phyloP scores from a whole-genome alignment of 2,329 filamentous ascomycete genomes.

The Endocalyx cinctus region DNA sequence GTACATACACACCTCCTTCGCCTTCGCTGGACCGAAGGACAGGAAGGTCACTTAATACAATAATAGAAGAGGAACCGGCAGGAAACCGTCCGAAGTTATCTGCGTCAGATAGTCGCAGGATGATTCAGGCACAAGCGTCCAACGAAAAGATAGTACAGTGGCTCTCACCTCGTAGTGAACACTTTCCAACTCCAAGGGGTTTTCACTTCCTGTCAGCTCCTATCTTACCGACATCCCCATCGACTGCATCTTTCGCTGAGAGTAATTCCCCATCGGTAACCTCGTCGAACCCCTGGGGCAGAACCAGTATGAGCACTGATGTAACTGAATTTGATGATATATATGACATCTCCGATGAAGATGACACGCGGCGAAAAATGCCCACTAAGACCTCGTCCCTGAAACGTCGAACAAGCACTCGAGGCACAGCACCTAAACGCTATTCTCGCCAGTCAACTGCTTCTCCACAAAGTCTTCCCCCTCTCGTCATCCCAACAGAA shows the following conservation, averaged over 20 bases:
- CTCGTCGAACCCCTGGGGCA: constrained; percentile 58
- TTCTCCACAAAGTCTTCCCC: constrained; percentile 37
- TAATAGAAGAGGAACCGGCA: constrained; percentile 54
- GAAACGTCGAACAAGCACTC: constrained; percentile 30
- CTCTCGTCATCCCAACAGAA: constrained; percentile 48
- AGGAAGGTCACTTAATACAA: constrained; percentile 56
- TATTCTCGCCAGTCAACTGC: constrained; percentile 32
- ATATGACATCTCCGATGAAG: constrained; percentile 81
- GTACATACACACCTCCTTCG: constrained; percentile 42
- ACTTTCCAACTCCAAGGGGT: constrained; percentile 70
- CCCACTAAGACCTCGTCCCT: constrained; percentile 36
- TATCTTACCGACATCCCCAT: constrained; percentile 57
- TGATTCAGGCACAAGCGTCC: constrained; percentile 27
- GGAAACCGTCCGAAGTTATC: constrained; percentile 13
- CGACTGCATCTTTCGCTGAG: constrained; percentile 47
- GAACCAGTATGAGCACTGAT: constrained; percentile 58
- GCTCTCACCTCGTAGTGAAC: constrained; percentile 55
- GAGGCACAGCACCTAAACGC: constrained; percentile 35
- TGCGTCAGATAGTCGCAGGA: constrained; percentile 19
- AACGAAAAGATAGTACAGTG: constrained; percentile 52
- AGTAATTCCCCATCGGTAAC: constrained; percentile 44
- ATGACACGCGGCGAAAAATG: constrained; percentile 48
- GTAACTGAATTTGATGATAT: constrained; percentile 78
- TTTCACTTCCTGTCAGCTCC: constrained; percentile 60
- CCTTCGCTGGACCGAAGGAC: constrained; percentile 54